These are phyloP conservation scores for Podospora tetraspora DNA, from an alignment of 495 filamentous ascomycete species.

Conservation along the genomic window DNA sequence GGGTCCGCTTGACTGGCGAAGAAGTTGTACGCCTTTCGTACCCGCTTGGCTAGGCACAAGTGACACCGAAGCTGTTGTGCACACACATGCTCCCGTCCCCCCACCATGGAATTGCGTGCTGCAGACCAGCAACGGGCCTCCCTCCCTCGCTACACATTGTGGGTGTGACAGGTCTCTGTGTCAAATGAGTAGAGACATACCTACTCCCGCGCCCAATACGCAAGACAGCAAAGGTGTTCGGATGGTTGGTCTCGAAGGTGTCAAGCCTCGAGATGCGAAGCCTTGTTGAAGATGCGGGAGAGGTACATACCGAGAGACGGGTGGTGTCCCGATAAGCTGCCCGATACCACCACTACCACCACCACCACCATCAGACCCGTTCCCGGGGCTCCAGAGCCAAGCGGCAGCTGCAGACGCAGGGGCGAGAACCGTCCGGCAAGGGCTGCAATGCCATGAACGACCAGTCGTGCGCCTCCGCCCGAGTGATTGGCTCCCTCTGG, in stretches of 20 bases:
- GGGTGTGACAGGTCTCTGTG: background rate
- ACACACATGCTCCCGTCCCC: background rate
- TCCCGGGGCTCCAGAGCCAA: background rate
- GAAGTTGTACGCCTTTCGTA: background rate
- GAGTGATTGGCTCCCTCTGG: conserved; percentile 5
- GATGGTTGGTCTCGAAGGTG: background rate
- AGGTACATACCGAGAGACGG: background rate
- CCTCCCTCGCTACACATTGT: background rate
- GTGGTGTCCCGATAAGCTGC: conserved; percentile 9
- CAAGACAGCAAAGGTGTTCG: background rate
- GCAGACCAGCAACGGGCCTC: background rate
- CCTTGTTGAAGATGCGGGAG: background rate
- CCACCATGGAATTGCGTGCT: background rate
- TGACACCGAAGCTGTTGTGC: background rate
- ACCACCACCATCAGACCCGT: background rate
- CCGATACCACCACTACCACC: background rate
- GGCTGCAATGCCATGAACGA: conserved; percentile 10
- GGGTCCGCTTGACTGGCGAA: conserved; percentile 2
- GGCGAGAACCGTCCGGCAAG: background rate
- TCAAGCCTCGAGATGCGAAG: background rate
- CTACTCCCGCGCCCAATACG: background rate
- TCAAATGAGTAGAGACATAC: background rate
- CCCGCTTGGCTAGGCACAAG: conserved; percentile 1
- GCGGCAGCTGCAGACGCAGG: conserved; percentile 5
- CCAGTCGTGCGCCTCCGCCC: conserved; percentile 6